These are phyloP conservation scores for Solanum corneliomulleri DNA, from an alignment of 257 asterid genomes.

Conservation along the genomic window DNA sequence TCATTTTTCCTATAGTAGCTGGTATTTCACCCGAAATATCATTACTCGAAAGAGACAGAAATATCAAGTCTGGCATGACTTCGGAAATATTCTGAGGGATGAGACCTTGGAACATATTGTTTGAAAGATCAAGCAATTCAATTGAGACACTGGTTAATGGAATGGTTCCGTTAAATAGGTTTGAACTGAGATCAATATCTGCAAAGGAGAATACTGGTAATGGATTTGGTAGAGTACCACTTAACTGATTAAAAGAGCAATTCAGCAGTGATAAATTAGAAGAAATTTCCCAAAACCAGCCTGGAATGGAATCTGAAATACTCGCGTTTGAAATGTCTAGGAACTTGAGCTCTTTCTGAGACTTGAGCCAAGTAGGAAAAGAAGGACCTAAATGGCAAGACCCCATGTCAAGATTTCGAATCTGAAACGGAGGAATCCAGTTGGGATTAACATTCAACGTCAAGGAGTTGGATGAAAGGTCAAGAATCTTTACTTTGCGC, in stretches of 20 bases:
- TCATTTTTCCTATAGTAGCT: slow-evolving; percentile 25
- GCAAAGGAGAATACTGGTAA: slow-evolving; percentile 24
- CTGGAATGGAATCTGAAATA: slow-evolving; percentile 31
- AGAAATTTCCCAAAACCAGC: slow-evolving; percentile 46
- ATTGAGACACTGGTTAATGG: slow-evolving; percentile 27
- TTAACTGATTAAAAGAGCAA: slow-evolving; percentile 33
- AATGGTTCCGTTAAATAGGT: slow-evolving; percentile 28
- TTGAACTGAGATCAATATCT: slow-evolving; percentile 37
- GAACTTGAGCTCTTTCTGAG: slow-evolving; percentile 22
- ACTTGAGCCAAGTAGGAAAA: slow-evolving; percentile 42
- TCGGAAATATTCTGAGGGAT: slow-evolving; percentile 31
- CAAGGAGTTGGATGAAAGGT: slow-evolving; percentile 24
- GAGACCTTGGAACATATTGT: slow-evolving; percentile 29
- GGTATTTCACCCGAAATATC: slow-evolving; percentile 32
- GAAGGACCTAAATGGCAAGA: slow-evolving; percentile 32
- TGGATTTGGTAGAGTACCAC: slow-evolving; percentile 28
- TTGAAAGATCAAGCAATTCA: slow-evolving; percentile 39
- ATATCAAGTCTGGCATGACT: slow-evolving; percentile 27
- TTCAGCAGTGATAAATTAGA: slow-evolving; percentile 34
- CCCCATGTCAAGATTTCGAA: slow-evolving; percentile 27
- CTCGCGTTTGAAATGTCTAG: slow-evolving; percentile 44
- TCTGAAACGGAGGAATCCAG: slow-evolving; percentile 42
- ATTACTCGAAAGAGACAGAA: slow-evolving; percentile 34
- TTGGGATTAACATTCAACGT: slow-evolving; percentile 18
- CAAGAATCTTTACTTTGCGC: slow-evolving; percentile 13